Percentiles rank a stretch among this genome's conserved stretches.
phyloP scores from a whole-genome alignment of 2,329 filamentous ascomycete genomes.

The Lasiodiplodia citricola region DNA sequence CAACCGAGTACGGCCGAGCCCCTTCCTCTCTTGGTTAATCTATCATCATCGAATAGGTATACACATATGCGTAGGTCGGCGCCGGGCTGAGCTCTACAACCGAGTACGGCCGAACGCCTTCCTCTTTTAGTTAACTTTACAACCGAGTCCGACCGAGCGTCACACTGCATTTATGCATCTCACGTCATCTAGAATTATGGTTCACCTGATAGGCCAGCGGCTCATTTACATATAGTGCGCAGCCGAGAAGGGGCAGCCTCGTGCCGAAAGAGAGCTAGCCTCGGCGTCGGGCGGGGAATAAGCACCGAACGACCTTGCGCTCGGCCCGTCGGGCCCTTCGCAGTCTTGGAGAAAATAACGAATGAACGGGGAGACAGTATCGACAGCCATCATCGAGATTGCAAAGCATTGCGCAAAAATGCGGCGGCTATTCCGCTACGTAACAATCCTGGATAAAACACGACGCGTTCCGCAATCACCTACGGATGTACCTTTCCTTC shows the following conservation, averaged over 20 bases:
- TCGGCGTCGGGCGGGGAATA: not conserved
- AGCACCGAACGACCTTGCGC: not conserved
- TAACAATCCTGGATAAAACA: not conserved
- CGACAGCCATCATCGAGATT: not conserved
- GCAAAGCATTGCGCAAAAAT: not conserved
- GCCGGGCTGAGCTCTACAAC: not conserved
- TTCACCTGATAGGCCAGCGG: not conserved
- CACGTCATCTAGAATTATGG: not conserved
- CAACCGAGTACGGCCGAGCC: not conserved
- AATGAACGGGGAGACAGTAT: not conserved
- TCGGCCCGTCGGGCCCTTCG: not conserved
- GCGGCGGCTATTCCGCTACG: not conserved
- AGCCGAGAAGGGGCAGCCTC: not conserved
- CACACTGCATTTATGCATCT: not conserved
- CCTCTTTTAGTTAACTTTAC: too few species aligned
- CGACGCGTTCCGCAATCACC: not conserved
- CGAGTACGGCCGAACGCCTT: not conserved
- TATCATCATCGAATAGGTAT: too few species aligned
- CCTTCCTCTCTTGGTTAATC: too few species aligned
- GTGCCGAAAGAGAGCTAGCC: not conserved
- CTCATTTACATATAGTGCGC: not conserved
- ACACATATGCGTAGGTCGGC: not conserved
- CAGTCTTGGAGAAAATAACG: not conserved
- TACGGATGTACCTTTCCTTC: not conserved
- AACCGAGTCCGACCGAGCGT: too few species aligned